Evolutionary conservation across 2,329 filamentous ascomycete species (phyloP).

Genomic region (Clathrospora elynae): DNA sequence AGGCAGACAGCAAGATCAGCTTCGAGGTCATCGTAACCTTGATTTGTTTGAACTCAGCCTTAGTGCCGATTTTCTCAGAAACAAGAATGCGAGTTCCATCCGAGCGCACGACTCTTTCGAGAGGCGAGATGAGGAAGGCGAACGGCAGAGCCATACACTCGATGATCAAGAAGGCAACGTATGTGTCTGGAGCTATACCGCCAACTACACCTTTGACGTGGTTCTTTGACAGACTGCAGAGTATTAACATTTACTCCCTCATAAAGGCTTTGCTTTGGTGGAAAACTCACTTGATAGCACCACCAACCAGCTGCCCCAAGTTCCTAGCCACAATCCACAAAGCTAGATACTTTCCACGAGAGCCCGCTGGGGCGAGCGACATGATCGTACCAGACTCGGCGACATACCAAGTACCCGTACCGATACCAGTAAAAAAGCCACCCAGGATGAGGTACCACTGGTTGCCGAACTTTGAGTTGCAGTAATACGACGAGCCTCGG

Average conservation of each 20-base stretch:
- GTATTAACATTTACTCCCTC: not conserved
- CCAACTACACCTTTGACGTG: slow-evolving; percentile 37
- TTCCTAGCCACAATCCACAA: slow-evolving; percentile 57
- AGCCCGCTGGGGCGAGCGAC: slow-evolving; percentile 54
- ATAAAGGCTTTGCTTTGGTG: not conserved
- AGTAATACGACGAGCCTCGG: slow-evolving; percentile 55
- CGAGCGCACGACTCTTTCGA: slow-evolving; percentile 54
- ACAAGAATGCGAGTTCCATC: slow-evolving; percentile 53
- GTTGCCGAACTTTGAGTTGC: slow-evolving; percentile 56
- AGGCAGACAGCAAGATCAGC: slow-evolving; percentile 48
- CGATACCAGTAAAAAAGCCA: slow-evolving; percentile 35
- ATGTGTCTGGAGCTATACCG: slow-evolving; percentile 53
- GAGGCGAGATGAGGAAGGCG: slow-evolving; percentile 54
- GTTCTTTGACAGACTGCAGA: slow-evolving; percentile 32
- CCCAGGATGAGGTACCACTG: slow-evolving; percentile 52
- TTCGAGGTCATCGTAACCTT: slow-evolving; percentile 44
- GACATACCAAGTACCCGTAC: slow-evolving; percentile 55
- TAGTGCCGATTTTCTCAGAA: slow-evolving; percentile 50
- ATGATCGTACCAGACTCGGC: slow-evolving; percentile 57
- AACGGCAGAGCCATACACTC: slow-evolving; percentile 55
- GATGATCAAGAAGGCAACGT: slow-evolving; percentile 56
- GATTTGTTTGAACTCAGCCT: slow-evolving; percentile 50
- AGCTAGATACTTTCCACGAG: slow-evolving; percentile 56
- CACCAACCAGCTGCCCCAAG: slow-evolving; percentile 55
- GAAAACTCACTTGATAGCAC: slow-evolving; percentile 47